Percentiles rank a stretch among this genome's conserved stretches.
Evolutionary conservation across 768 basidiomycete genomes (phyloP).

Genomic region (Neoboletus subvelutipes): DNA sequence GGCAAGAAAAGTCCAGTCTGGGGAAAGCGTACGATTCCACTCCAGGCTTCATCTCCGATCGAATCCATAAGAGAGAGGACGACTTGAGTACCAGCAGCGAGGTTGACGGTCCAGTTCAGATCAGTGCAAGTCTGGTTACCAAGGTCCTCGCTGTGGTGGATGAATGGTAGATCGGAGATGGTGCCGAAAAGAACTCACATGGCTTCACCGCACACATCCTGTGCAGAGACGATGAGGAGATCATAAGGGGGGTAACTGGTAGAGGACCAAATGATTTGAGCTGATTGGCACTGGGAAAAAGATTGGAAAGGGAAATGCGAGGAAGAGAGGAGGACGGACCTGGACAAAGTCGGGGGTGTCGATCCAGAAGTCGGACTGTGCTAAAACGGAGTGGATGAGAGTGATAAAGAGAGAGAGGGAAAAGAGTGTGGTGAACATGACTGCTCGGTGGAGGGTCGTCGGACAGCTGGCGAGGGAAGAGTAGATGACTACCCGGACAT

Average conservation of each 20-base stretch:
- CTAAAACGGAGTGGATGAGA: slow-evolving; percentile 50
- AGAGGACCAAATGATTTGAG: slow-evolving; percentile 45
- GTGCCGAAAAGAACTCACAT: slow-evolving; percentile 44
- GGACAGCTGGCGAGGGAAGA: not conserved
- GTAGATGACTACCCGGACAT: not conserved
- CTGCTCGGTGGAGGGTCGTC: slow-evolving; percentile 15
- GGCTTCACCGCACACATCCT: slow-evolving; percentile 56
- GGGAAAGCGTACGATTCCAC: slow-evolving; percentile 46
- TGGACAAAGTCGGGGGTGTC: slow-evolving; percentile 51
- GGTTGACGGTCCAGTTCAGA: slow-evolving; percentile 38
- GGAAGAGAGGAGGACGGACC: slow-evolving; percentile 37
- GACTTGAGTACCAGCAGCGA: slow-evolving; percentile 50
- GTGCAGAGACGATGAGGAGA: slow-evolving; percentile 50
- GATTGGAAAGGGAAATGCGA: not conserved
- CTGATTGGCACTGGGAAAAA: slow-evolving; percentile 49
- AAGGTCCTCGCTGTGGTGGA: slow-evolving; percentile 50
- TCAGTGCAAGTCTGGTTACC: slow-evolving; percentile 49
- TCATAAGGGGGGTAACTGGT: slow-evolving; percentile 50
- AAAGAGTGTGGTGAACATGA: slow-evolving; percentile 83
- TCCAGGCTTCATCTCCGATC: slow-evolving; percentile 64
- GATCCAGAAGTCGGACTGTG: slow-evolving; percentile 48
- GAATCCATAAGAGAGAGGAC: slow-evolving; percentile 55
- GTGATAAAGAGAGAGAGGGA: slow-evolving; percentile 63
- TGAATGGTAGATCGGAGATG: slow-evolving; percentile 3
- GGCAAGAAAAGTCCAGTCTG: not conserved